phyloP scores from a whole-genome alignment of 306 rosid species.

The Lablab purpureus region DNA sequence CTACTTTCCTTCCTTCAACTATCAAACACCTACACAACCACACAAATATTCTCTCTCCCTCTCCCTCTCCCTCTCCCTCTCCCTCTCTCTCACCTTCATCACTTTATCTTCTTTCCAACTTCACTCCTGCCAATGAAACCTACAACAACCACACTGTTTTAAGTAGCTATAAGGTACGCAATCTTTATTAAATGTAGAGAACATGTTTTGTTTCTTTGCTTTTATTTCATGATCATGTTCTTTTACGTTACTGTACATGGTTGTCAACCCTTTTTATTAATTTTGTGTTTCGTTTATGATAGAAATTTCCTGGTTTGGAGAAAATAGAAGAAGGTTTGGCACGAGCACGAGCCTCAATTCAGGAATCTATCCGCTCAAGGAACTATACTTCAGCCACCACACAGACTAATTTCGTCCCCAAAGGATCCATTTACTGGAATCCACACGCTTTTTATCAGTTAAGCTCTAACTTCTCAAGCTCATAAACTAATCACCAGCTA shows the following conservation, averaged over 20 bases:
- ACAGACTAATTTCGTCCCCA: slow-evolving; percentile 6
- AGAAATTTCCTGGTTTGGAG: slow-evolving; percentile 25
- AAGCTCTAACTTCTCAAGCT: slow-evolving; percentile 1
- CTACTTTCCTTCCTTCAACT: neutral
- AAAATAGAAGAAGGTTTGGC: slow-evolving; percentile 41
- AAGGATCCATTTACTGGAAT: slow-evolving; percentile 39
- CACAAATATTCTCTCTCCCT: neutral
- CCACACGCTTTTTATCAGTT: slow-evolving; percentile 43
- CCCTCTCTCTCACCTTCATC: neutral
- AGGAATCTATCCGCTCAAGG: slow-evolving; percentile 19
- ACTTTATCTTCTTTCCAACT: neutral
- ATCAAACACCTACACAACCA: neutral
- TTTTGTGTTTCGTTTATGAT: neutral
- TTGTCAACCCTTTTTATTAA: neutral
- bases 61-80: neutral
- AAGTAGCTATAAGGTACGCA: neutral
- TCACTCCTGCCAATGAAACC: neutral
- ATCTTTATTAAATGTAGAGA: neutral
- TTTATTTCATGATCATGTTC: neutral
- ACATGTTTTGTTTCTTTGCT: neutral
- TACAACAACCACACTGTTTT: neutral
- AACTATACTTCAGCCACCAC: neutral
- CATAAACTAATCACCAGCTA: neutral
- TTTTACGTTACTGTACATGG: neutral
- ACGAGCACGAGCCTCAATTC: slow-evolving; percentile 33